Conservation (phyloP, 495 filamentous ascomycete genomes). For the Penicillium bovifimosum region DNA sequence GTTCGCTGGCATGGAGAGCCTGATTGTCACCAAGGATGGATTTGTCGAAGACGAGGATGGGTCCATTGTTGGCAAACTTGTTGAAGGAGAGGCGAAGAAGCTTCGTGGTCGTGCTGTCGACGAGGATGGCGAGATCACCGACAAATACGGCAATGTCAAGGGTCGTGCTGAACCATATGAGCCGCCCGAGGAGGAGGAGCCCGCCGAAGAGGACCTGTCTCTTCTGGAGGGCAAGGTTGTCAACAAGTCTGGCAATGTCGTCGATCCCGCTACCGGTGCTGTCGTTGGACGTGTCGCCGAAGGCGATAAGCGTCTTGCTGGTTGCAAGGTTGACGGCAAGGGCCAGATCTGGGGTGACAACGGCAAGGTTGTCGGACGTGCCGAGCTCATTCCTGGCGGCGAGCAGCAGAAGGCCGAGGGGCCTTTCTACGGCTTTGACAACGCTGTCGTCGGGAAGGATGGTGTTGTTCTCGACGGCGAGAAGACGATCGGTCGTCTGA, state of each 20-base stretch:
- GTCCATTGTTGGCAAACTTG: conserved; percentile 63
- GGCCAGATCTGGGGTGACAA: conserved; percentile 78
- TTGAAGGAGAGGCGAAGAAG: conserved; percentile 70
- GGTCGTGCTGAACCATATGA: conserved; percentile 71
- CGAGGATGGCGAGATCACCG: conserved; percentile 77
- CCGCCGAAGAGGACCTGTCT: conserved; percentile 54
- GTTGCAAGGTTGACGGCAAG: conserved; percentile 75
- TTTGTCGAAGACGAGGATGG: conserved; percentile 65
- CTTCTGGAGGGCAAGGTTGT: conserved; percentile 74
- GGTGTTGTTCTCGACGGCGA: conserved; percentile 63
- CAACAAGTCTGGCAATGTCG: conserved; percentile 81
- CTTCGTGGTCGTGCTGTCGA: conserved; percentile 74
- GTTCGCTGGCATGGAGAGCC: conserved; percentile 69
- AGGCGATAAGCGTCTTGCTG: conserved; percentile 67
- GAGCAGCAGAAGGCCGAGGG: conserved; percentile 69
- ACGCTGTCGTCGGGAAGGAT: conserved; percentile 67
- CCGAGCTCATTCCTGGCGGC: conserved; percentile 71
- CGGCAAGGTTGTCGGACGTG: conserved; percentile 71
- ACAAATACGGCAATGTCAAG: conserved; percentile 72
- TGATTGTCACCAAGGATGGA: conserved; percentile 63
- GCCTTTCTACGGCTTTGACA: conserved; percentile 72
- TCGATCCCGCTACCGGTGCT: conserved; percentile 60
- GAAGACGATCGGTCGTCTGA: conserved; percentile 66
- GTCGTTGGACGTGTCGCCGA: conserved; percentile 73
- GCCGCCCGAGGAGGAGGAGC: conserved; percentile 46